Percentiles rank a stretch among this genome's conserved stretches.
Evolutionary conservation across 495 filamentous ascomycete genomes (phyloP).

Genomic region (Collariella sp.): DNA sequence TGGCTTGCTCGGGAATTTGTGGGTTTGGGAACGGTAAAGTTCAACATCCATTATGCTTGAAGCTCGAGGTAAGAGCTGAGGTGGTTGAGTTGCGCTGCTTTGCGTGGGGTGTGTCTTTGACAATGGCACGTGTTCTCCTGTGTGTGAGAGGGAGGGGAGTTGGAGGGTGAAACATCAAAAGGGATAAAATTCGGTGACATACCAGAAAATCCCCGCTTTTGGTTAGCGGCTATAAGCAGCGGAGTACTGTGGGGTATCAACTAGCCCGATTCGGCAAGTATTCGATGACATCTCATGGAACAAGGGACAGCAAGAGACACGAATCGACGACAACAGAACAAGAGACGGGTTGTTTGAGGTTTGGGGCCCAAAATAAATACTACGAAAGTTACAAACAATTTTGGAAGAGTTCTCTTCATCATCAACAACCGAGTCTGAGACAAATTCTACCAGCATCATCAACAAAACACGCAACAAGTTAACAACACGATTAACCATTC

Average conservation of each 20-base stretch:
- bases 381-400: neutral
- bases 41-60: neutral
- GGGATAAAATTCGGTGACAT: conserved; percentile 11
- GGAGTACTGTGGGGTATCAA: neutral
- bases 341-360: no score
- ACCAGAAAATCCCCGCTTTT: conserved; percentile 3
- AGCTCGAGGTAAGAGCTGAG: no score
- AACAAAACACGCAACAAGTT: neutral
- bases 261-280: conserved; percentile 4
- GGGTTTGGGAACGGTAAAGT: neutral
- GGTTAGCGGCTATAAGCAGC: neutral
- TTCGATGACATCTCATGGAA: conserved; percentile 1
- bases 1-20: conserved; percentile 22
- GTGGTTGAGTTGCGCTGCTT: no score
- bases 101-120: no score
- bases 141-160: no score
- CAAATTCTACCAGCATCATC: neutral
- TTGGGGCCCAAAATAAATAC: no score
- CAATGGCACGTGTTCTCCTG: no score
- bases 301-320: no score
- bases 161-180: neutral
- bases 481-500: neutral
- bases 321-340: no score
- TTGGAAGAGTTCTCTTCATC: no score
- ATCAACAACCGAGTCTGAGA: no score